Base-by-base conservation (phyloP, 352 stramenopile genomes). In the Pythium myriotylum region DNA sequence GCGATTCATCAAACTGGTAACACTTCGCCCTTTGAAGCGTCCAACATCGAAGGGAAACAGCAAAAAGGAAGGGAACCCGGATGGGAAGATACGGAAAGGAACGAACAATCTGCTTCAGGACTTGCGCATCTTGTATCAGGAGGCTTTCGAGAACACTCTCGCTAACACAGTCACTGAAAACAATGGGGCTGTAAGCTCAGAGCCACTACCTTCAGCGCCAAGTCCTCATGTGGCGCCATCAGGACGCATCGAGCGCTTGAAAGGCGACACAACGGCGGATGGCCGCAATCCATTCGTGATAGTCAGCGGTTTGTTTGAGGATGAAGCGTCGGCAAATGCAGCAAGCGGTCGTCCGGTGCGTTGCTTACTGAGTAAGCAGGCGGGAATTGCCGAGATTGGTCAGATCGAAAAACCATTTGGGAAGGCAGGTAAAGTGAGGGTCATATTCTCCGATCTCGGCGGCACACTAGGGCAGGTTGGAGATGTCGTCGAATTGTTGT, bases 381-480 rank as follows among this genome's bases (percentile, higher is more conserved):
- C 23, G 6, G 52, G 55, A 6, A 20, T 33, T 47, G n/a, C 47
- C 13, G 74, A 90, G 16, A n/a, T 59, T 20, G 84, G 84, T 0
- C 42, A 60, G 22, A 80, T 91, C 35, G 81, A 91, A 26, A 89
- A 88, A 40, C 72, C 81, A 17, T 93, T 93, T 42, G 84, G 84
- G 3, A 93, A 91, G 41, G 81, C 79, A 26, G 84, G 84, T 10
- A 91, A 93, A 57, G 77, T 93, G 4, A 78, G 84, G 17, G 72
- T 91, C 12, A 41, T 60, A 8, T 91, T 91, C 47, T 27, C 58
- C 24, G 40, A 10, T 2, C 69, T 68, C 41, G 74, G 73, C 16
- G 83, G 83, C 9, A 92, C 83, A 12, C 55, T 59, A 5, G 80
- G 68, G 0, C 76, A 84, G 55, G 59, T 77, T 2, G 77, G 77